Conservation (phyloP, 2,329 filamentous ascomycete species). For the Pseudofabraea citricarpa region DNA sequence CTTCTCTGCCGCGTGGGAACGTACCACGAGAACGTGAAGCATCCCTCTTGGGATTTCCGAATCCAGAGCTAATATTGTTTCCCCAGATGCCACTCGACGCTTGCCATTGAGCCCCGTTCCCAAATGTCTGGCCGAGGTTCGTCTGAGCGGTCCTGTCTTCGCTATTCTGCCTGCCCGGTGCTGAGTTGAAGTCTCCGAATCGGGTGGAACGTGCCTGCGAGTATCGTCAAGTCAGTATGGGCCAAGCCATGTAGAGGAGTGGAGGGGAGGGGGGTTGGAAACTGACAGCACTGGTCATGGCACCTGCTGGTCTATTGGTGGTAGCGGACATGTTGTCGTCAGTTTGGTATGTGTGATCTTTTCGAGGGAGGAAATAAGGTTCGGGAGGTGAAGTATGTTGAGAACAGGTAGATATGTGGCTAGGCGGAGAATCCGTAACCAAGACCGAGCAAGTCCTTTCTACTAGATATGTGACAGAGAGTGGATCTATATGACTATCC, state of each 20-base stretch:
- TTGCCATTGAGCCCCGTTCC: conserved; percentile 32
- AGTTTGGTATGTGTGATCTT: conserved; percentile 27
- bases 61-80: conserved; percentile 38
- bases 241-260: neutral
- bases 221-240: conserved; percentile 18
- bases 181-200: conserved; percentile 33
- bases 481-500: conserved; percentile 31
- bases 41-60: conserved; percentile 41
- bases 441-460: conserved; percentile 17
- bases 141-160: conserved; percentile 31
- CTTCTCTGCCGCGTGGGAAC: conserved; percentile 16
- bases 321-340: conserved; percentile 23
- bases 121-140: conserved; percentile 37
- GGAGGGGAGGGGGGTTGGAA: conserved; percentile 21
- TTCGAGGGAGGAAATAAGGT: conserved; percentile 8
- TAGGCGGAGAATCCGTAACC: conserved; percentile 13
- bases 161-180: conserved; percentile 21
- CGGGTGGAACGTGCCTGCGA: conserved; percentile 26
- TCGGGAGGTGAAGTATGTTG: conserved; percentile 14
- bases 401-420: conserved; percentile 13
- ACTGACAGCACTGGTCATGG: conserved; percentile 36
- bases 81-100: conserved; percentile 46
- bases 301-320: conserved; percentile 26
- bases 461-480: conserved; percentile 25
- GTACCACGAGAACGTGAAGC: conserved; percentile 43